Conservation (phyloP, 192 early-diverging fungal species). For the Dissophora globulifera region DNA sequence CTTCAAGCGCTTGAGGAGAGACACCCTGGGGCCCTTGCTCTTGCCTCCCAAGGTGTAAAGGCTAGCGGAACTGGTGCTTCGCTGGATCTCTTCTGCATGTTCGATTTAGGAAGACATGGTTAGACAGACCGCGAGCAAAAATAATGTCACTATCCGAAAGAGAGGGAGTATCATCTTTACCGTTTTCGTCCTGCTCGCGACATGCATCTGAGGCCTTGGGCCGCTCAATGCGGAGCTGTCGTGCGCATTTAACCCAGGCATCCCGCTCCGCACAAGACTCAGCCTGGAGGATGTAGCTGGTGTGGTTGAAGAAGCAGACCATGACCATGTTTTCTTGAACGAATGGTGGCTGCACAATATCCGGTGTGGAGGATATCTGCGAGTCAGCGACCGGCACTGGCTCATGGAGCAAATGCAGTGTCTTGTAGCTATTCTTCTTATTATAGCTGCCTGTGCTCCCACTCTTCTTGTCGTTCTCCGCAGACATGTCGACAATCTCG, state of each 20-base stretch:
- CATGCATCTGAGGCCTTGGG: constrained; percentile 41
- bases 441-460: not conserved
- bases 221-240: constrained; percentile 29
- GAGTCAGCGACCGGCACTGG: constrained; percentile 34
- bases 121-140: too few species aligned
- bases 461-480: not conserved
- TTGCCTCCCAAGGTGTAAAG: not conserved
- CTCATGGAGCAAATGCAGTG: constrained; percentile 22
- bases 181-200: constrained; percentile 32
- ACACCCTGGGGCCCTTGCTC: constrained; percentile 1
- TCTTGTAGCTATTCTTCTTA: constrained; percentile 9
- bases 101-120: too few species aligned
- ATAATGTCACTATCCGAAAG: too few species aligned
- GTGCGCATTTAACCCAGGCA: constrained; percentile 29
- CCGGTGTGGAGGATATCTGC: constrained; percentile 44
- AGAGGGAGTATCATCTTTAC: too few species aligned
- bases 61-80: not conserved
- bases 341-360: constrained; percentile 20
- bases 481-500: constrained; percentile 2
- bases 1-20: constrained; percentile 28
- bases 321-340: constrained; percentile 41
- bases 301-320: constrained; percentile 48
- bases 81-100: constrained; percentile 17
- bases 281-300: constrained; percentile 38
- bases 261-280: constrained; percentile 22